phyloP scores from a whole-genome alignment of 2,329 filamentous ascomycete genomes.

The Fusarium cicatricum region DNA sequence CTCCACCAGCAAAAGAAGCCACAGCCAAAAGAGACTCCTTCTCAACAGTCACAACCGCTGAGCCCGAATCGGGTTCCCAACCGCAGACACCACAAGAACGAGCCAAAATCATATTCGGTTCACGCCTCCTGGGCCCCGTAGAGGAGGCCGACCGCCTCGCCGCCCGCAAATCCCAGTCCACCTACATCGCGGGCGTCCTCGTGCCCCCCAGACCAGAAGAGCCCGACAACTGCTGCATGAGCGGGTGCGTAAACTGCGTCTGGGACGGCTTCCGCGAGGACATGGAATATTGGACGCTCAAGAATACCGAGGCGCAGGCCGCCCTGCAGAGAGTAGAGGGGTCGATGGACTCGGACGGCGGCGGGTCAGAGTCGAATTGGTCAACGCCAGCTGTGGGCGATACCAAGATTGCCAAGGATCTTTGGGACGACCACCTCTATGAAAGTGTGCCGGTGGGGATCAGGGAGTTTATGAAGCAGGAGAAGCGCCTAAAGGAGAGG shows the following conservation, averaged over 20 bases:
- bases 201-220: constrained; percentile 87
- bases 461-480: constrained; percentile 94
- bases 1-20: constrained; percentile 1
- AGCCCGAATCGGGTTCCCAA: constrained; percentile 4
- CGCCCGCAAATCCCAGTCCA: constrained; percentile 65
- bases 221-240: constrained; percentile 99
- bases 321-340: constrained; percentile 53
- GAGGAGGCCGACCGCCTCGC: constrained; percentile 70
- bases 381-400: constrained; percentile 42
- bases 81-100: constrained; percentile 59
- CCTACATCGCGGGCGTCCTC: constrained; percentile 76
- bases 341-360: constrained; percentile 83
- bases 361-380: constrained; percentile 78
- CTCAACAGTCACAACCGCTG: constrained; percentile 31
- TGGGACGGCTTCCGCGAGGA: constrained; percentile 94
- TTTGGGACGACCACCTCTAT: constrained; percentile 75
- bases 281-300: constrained; percentile 84
- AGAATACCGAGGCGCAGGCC: constrained; percentile 68
- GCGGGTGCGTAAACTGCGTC: constrained; percentile 96
- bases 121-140: constrained; percentile 76
- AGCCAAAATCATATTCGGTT: constrained; percentile 80
- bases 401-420: constrained; percentile 57
- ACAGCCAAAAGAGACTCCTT: constrained; percentile 18
- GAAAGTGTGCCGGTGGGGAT: constrained; percentile 89
- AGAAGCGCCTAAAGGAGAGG: constrained; percentile 86